Conservation (phyloP, 768 basidiomycete species). For the Cystobasidium tubakii region DNA sequence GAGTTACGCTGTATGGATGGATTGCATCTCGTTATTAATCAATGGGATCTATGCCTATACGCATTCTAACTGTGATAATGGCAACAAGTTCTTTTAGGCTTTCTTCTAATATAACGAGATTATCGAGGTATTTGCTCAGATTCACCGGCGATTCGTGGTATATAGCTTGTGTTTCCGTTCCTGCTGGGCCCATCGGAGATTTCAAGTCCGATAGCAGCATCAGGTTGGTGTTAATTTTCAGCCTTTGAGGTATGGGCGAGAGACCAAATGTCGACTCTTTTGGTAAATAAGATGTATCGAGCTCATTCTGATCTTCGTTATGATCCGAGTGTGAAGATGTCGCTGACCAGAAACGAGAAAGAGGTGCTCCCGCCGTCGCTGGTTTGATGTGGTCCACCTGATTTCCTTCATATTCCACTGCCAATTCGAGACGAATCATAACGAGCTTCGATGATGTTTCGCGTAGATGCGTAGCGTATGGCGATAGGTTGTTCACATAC, state of each 20-base stretch:
- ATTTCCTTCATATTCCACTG: neutral
- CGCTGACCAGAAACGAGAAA: neutral
- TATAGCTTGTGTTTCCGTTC: slow-evolving; percentile 46
- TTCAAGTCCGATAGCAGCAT: neutral
- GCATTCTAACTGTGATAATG: slow-evolving; percentile 73
- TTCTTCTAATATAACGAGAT: slow-evolving; percentile 90
- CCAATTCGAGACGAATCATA: neutral
- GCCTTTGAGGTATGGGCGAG: neutral
- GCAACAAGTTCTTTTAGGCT: slow-evolving; percentile 86
- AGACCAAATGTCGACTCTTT: neutral
- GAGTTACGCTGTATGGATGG: neutral
- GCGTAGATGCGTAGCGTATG: neutral
- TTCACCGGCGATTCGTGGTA: slow-evolving; percentile 55
- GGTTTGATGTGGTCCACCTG: no score
- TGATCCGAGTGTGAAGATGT: neutral
- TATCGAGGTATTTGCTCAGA: slow-evolving; percentile 78
- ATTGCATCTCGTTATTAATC: neutral
- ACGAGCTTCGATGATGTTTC: neutral
- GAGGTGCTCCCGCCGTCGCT: neutral
- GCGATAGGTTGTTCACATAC: neutral
- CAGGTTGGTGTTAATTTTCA: neutral
- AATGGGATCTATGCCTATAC: slow-evolving; percentile 67
- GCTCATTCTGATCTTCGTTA: neutral
- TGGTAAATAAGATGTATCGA: neutral
- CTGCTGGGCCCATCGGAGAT: slow-evolving; percentile 42